Base-by-base conservation (phyloP, 2,329 filamentous ascomycete species). In the Colletotrichum siamense region DNA sequence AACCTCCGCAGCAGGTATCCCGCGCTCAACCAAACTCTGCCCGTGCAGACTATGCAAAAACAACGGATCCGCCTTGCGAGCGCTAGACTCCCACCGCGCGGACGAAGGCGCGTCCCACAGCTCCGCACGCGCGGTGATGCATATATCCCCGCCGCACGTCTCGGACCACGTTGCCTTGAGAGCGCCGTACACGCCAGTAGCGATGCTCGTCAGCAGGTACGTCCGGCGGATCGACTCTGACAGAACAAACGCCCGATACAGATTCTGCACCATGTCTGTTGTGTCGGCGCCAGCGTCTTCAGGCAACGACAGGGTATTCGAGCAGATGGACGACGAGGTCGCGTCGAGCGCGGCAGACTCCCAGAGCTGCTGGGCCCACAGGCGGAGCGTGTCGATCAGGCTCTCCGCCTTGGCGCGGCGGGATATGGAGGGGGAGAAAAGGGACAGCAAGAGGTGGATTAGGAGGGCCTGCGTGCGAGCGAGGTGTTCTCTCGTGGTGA, bases 191-290 rank as follows among this genome's bases (percentile, higher is more conserved):
- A 77, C 71, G 8, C 75, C 75, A 7, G 55, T 71, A n/a, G 68
- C 63, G 18, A 77, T 59, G 30, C 61, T 70, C 9, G 71, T 68
- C 4, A 77, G 57, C 16, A 77, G 57, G 16, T 69, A 77, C 6
- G 75, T 77, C 15, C 75, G 75, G 3, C 72, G 71, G 10, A 77
- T 39, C 13, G 75, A 77, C 59, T 77, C 75, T 22, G 64, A 77
- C 57, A 75, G 65, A 12, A 75, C 36, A 26, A 77, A 77, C 6
- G 71, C 75, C 10, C 55, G 39, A 13, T 75, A 67, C 9, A 77
- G n/a, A 9, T 59, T 69, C 6, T 62, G 36, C 6, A 64, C 62
- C 12, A 49, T 30, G 15, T 71, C 73, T 12, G 49, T 52, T 22
- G 28, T n/a, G 15, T 61, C 61, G 13, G 22, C 24, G 7, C 12